Conservation (phyloP, 345 rosid species). For the Melaleuca quinquenervia region DNA sequence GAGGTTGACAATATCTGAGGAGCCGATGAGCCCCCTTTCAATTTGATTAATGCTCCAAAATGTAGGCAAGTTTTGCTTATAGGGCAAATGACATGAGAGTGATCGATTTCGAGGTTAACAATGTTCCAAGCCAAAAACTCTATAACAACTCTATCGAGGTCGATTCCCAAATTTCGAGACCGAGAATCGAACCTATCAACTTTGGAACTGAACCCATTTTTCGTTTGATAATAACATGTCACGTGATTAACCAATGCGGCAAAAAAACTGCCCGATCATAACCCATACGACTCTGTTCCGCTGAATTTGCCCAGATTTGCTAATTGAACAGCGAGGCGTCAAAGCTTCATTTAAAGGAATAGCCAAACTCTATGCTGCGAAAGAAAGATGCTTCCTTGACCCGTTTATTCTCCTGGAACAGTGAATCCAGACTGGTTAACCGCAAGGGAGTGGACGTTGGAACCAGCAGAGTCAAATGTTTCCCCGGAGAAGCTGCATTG, state of each 20-base stretch:
- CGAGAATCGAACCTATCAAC: neutral
- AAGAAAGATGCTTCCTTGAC: neutral
- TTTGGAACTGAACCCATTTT: neutral
- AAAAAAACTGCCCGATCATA: neutral
- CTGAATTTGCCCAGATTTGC: neutral
- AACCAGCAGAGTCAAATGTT: neutral
- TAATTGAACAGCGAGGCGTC: neutral
- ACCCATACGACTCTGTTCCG: neutral
- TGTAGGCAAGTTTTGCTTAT: neutral
- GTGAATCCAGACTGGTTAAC: neutral
- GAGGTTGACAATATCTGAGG: neutral
- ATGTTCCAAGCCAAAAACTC: neutral
- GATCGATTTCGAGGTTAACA: neutral
- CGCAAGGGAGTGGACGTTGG: neutral
- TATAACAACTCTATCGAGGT: fast-evolving
- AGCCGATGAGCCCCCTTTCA: neutral
- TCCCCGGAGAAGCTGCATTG: neutral
- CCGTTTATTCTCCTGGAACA: neutral
- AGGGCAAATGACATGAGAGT: fast-evolving
- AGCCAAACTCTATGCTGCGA: neutral
- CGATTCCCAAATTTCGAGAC: neutral
- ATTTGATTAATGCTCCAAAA: neutral
- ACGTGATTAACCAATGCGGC: neutral
- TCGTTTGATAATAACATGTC: neutral
- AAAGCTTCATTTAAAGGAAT: neutral